phyloP scores from a whole-genome alignment of 768 basidiomycete species.

The Boletus sensibilis region DNA sequence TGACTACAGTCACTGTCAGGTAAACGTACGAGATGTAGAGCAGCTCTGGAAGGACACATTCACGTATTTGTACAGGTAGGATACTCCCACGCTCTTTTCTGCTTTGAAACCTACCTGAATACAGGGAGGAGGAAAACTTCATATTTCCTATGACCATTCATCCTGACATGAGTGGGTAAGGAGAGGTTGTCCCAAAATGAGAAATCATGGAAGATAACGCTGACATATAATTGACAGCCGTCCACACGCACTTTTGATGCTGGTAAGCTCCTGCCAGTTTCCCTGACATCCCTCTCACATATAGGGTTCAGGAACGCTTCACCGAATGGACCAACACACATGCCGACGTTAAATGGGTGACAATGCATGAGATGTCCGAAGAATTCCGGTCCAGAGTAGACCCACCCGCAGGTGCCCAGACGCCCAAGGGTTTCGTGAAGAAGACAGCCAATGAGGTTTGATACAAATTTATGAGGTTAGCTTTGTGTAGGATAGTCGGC shows the following conservation, averaged over 20 bases:
- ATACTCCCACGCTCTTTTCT: neutral
- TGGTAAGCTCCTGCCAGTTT: slow-evolving; percentile 38
- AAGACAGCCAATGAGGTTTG: neutral
- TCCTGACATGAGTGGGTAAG: slow-evolving; percentile 71
- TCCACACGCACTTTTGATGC: slow-evolving; percentile 72
- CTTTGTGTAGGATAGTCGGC: slow-evolving; percentile 6
- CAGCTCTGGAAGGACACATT: slow-evolving; percentile 78
- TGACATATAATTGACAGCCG: slow-evolving; percentile 36
- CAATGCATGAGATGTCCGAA: slow-evolving; percentile 64
- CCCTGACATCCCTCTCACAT: neutral
- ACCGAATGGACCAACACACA: slow-evolving; percentile 75
- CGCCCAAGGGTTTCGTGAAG: slow-evolving; percentile 47
- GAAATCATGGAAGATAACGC: neutral
- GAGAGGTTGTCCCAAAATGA: neutral
- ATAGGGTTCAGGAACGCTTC: slow-evolving; percentile 54
- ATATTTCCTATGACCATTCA: slow-evolving; percentile 77
- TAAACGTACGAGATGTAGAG: slow-evolving; percentile 64
- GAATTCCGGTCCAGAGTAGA: slow-evolving; percentile 56
- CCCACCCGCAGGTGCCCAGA: slow-evolving; percentile 48
- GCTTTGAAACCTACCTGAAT: slow-evolving; percentile 1
- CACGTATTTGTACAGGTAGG: slow-evolving; percentile 61
- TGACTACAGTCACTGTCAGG: slow-evolving; percentile 33
- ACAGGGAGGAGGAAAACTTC: slow-evolving; percentile 60
- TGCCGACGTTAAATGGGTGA: slow-evolving; percentile 67
- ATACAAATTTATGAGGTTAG: neutral